Evolutionary conservation across 345 rosid genomes (phyloP).

Genomic region (Citrus reticulata): DNA sequence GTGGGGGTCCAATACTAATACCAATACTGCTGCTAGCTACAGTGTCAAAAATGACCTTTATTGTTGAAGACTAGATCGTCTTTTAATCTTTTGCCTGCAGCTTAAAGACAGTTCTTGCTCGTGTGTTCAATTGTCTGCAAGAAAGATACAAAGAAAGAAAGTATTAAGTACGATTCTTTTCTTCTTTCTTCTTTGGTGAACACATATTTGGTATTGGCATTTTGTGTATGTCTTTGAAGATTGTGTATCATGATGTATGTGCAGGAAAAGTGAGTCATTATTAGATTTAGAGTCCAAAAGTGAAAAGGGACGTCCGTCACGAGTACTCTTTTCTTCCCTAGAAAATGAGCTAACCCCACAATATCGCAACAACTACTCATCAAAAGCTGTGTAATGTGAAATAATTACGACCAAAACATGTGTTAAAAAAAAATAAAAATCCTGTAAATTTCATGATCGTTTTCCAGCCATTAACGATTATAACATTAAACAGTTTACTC

Average conservation of each 20-base stretch:
- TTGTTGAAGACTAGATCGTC: neutral
- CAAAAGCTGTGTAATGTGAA: constrained; percentile 16
- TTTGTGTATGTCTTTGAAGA: neutral
- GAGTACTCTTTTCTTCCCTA: constrained; percentile 18
- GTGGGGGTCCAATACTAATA: constrained; percentile 17
- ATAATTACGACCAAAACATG: neutral
- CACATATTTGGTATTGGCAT: neutral
- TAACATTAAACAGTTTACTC: too few species aligned
- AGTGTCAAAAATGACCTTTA: constrained; percentile 10
- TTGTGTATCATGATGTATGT: neutral
- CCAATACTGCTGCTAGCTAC: neutral
- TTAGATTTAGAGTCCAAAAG: constrained; percentile 11
- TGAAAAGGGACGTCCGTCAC: constrained; percentile 15
- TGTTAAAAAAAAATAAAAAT: too few species aligned
- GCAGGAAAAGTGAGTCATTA: constrained; percentile 6
- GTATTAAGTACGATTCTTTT: too few species aligned
- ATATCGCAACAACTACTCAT: constrained; percentile 8
- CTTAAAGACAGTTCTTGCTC: neutral
- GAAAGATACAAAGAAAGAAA: too few species aligned
- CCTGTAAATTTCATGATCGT: too few species aligned
- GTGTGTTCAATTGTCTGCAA: neutral
- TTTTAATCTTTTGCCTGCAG: neutral
- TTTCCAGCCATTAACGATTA: too few species aligned
- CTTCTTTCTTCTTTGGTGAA: neutral
- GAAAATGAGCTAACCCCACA: constrained; percentile 24